Evolutionary conservation across 1,284 basidiomycete species (phyloP).

Genomic region (Agroathelia rolfsii): DNA sequence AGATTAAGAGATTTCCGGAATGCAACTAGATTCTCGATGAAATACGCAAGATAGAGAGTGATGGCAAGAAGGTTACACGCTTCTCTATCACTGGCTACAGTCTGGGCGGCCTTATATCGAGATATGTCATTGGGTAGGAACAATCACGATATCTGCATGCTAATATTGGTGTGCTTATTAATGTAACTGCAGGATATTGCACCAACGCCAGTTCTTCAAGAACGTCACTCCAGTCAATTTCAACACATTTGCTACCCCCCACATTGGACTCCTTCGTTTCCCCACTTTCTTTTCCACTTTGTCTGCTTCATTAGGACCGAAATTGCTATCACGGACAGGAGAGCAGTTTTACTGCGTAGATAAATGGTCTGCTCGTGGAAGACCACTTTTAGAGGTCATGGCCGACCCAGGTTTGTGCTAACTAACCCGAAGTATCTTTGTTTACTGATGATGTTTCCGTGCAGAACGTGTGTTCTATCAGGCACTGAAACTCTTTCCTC

Average conservation of each 20-base stretch:
- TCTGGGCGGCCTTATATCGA: slow-evolving; percentile 70
- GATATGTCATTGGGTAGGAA: slow-evolving; percentile 70
- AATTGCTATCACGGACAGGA: slow-evolving; percentile 75
- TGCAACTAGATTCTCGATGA: slow-evolving; percentile 39
- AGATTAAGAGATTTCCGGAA: slow-evolving; percentile 1
- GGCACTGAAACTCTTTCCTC: slow-evolving; percentile 59
- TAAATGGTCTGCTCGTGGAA: slow-evolving; percentile 58
- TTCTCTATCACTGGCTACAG: slow-evolving; percentile 76
- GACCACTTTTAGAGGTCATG: slow-evolving; percentile 75
- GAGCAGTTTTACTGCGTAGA: slow-evolving; percentile 74
- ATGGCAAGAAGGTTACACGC: slow-evolving; percentile 45
- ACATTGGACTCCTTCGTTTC: slow-evolving; percentile 58
- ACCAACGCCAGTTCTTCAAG: slow-evolving; percentile 62
- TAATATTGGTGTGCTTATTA: slow-evolving; percentile 7
- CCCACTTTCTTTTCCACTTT: slow-evolving; percentile 52
- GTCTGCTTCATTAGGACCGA: slow-evolving; percentile 55
- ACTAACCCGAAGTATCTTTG: not conserved
- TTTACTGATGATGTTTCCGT: slow-evolving; percentile 13
- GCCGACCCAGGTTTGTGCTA: slow-evolving; percentile 60
- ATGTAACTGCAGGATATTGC: slow-evolving; percentile 37
- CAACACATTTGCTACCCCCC: slow-evolving; percentile 76
- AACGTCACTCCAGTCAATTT: slow-evolving; percentile 66
- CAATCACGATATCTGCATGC: slow-evolving; percentile 1
- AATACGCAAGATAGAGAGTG: slow-evolving; percentile 39
- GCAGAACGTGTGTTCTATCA: slow-evolving; percentile 71